These are phyloP conservation scores for Hypericum androsaemum DNA, from an alignment of 345 rosid species.

Conservation along the genomic window DNA sequence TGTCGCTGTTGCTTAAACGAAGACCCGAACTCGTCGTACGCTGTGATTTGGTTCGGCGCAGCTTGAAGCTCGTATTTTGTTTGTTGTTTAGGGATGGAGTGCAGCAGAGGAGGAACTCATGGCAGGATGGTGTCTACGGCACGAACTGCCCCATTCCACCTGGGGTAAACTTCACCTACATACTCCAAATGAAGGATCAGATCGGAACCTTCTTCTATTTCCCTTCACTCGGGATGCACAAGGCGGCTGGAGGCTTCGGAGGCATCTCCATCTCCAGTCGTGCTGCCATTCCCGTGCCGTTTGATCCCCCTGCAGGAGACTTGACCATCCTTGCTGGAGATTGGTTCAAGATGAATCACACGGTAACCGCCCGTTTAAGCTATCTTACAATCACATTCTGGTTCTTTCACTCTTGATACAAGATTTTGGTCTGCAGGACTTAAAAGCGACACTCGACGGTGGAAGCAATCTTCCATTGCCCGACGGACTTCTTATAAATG, in stretches of 20 bases:
- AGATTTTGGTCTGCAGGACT: constrained; percentile 28
- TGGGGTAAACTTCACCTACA: constrained; percentile 64
- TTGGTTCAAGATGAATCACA: constrained; percentile 61
- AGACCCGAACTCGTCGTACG: too few relatives aligned
- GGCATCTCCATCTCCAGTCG: constrained; percentile 61
- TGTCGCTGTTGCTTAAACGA: too few relatives aligned
- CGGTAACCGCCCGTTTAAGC: constrained; percentile 23
- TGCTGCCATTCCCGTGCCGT: constrained; percentile 69
- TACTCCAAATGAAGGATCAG: constrained; percentile 72
- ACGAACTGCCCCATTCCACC: constrained; percentile 81
- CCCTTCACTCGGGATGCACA: constrained; percentile 75
- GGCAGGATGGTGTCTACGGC: constrained; percentile 80
- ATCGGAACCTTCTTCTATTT: constrained; percentile 76
- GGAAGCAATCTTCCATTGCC: constrained; percentile 53
- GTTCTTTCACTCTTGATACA: neutral
- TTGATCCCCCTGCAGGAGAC: constrained; percentile 56
- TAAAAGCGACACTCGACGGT: constrained; percentile 45
- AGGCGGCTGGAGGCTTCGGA: constrained; percentile 80
- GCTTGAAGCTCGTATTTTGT: neutral
- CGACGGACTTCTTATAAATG: constrained; percentile 55
- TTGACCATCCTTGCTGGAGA: constrained; percentile 67
- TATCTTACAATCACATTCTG: neutral
- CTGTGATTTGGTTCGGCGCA: too few relatives aligned
- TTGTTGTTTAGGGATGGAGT: constrained; percentile 52
- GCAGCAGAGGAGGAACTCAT: constrained; percentile 69